Evolutionary conservation across 1,284 basidiomycete species (phyloP), one percentile per base, ranked within the genome.

Genomic region (Clitocybe nebularis): DNA sequence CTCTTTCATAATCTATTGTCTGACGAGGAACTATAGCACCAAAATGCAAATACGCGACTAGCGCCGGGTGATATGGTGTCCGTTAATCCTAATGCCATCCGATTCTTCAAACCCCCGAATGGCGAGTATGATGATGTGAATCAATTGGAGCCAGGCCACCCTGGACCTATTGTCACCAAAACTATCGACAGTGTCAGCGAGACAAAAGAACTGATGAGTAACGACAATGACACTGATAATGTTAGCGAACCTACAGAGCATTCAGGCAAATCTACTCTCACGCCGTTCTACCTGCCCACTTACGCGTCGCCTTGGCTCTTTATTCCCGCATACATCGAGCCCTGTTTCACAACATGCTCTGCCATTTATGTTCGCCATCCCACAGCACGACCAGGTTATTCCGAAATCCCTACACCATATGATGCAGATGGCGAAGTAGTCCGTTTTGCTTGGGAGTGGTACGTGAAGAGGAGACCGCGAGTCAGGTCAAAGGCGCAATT

Each of bases 341-440:
- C 88, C 2, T 91, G 84, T 41, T 99, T 90, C 74, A 64, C 78
- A 37, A 93, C 93, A 7, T 99, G 96, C 66, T 93, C 94, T 4
- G 85, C 86, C 13, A 75, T 99, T 45, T 98, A 97, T 62, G 79
- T 98, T 23, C 90, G 95, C 35, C 93, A 98, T 60, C 96, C 96
- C 1, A 97, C 93, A 0, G 93, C 95, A 0, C 82, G 92, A 19
- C 89, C 92, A 1, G 81, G 87, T 2, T 93, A 93, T 67, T 92
- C 87, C 20, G 93, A 97, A 65, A 88, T 97, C 36, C 90, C 93
- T 7, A 90, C 89, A 9, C 93, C 94, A 1, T 97, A 87, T 64
- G 89, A 93, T 53, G 93, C 93, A 0, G 92, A 94, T 57, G 93
- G 93, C 9, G 87, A 92, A 52, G 74, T 95, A 13, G 80, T 95